phyloP scores from a whole-genome alignment of 352 stramenopile species.

The Globisporangium iwayamae region DNA sequence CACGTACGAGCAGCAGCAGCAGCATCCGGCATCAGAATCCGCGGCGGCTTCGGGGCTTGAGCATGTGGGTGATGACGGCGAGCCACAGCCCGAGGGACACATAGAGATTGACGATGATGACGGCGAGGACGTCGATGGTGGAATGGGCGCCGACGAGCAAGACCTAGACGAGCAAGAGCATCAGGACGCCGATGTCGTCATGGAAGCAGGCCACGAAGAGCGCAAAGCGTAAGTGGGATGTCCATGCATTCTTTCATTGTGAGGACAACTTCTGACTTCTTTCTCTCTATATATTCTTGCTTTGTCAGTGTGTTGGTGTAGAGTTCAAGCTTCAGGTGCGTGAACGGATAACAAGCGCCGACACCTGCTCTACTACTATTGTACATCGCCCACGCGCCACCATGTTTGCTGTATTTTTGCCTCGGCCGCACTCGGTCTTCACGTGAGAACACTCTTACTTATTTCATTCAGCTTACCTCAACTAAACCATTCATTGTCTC shows the following conservation, averaged over 20 bases:
- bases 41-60: not conserved
- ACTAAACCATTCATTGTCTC: not conserved
- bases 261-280: not conserved
- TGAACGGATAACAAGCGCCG: not conserved
- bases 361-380: not conserved
- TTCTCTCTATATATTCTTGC: not conserved
- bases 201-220: conserved; percentile 1
- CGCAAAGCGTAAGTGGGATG: conserved; percentile 15
- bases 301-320: not conserved
- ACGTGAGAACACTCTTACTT: not conserved
- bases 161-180: not conserved
- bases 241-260: not conserved
- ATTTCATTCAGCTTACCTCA: not conserved
- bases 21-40: conserved; percentile 6
- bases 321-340: not conserved
- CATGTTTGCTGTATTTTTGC: not conserved
- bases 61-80: conserved; percentile 16
- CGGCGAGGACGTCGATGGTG: not conserved
- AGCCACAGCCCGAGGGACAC: not conserved
- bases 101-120: conserved; percentile 14
- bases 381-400: not conserved
- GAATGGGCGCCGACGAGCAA: conserved; percentile 2
- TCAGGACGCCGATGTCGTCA: not conserved
- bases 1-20: conserved; percentile 52
- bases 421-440: not conserved